Conservation (phyloP, 2,329 filamentous ascomycete genomes). For the Hypomyces rosellus region DNA sequence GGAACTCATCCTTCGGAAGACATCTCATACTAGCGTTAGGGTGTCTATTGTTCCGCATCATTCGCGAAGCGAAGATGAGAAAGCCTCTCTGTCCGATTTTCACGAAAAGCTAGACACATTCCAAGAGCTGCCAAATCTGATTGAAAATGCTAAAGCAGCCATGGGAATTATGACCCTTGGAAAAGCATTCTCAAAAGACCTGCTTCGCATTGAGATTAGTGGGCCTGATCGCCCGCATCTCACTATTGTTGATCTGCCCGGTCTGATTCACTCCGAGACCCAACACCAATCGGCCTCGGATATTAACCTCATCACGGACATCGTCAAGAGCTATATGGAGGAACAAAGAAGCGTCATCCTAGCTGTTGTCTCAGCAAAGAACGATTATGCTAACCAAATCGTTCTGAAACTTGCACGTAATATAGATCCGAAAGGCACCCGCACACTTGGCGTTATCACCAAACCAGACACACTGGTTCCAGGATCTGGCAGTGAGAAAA, state of each 20-base stretch:
- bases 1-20: conserved; percentile 42
- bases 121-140: conserved; percentile 19
- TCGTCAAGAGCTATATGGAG: conserved; percentile 52
- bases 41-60: conserved; percentile 18
- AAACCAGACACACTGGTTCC: conserved; percentile 41
- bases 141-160: conserved; percentile 32
- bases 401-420: conserved; percentile 41
- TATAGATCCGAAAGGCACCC: conserved; percentile 22
- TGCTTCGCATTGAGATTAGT: conserved; percentile 43
- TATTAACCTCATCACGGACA: conserved; percentile 36
- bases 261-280: conserved; percentile 44
- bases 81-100: conserved; percentile 7
- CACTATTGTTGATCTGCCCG: conserved; percentile 55
- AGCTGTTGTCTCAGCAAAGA: conserved; percentile 50
- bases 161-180: conserved; percentile 42
- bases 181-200: conserved; percentile 39
- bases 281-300: conserved; percentile 40
- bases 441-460: conserved; percentile 52
- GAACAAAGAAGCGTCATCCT: conserved; percentile 53
- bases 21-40: conserved; percentile 13
- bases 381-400: conserved; percentile 53
- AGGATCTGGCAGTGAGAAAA: conserved; percentile 32
- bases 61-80: conserved; percentile 6
- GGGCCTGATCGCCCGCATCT: conserved; percentile 46
- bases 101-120: conserved; percentile 3